Evolutionary conservation across 257 asterid species (phyloP).

Genomic region (Solanum clarkiae): DNA sequence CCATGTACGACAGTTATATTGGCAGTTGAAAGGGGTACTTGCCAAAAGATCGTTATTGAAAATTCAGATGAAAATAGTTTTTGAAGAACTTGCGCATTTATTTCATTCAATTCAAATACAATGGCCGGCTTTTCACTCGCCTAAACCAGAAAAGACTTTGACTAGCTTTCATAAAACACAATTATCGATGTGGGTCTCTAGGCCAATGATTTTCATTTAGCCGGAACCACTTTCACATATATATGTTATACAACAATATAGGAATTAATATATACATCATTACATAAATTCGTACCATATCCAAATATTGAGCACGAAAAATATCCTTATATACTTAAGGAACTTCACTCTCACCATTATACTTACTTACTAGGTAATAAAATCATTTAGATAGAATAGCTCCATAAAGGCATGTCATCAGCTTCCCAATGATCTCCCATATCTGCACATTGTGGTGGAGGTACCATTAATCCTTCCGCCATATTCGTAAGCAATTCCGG

Average conservation of each 20-base stretch:
- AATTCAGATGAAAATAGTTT: background rate
- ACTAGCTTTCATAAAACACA: background rate
- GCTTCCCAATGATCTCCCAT: constrained; percentile 13
- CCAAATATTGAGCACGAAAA: background rate
- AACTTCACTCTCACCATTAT: background rate
- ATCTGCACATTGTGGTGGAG: constrained; percentile 26
- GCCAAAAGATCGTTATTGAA: background rate
- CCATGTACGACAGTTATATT: background rate
- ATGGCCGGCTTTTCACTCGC: background rate
- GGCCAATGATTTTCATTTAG: background rate
- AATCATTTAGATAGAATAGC: constrained; percentile 14
- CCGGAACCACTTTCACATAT: background rate
- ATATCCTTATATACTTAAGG: background rate
- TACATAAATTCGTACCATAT: background rate
- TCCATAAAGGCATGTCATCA: constrained; percentile 42
- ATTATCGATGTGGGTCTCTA: background rate
- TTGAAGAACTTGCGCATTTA: background rate
- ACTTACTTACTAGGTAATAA: background rate
- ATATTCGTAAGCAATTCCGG: constrained; percentile 24
- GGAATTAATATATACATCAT: background rate
- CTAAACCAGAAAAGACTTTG: background rate
- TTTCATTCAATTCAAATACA: background rate
- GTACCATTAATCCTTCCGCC: constrained; percentile 54
- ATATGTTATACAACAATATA: background rate
- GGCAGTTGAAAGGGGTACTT: background rate